phyloP scores from a whole-genome alignment of 2,329 filamentous ascomycete species.

The Acephala macrosclerotiorum region DNA sequence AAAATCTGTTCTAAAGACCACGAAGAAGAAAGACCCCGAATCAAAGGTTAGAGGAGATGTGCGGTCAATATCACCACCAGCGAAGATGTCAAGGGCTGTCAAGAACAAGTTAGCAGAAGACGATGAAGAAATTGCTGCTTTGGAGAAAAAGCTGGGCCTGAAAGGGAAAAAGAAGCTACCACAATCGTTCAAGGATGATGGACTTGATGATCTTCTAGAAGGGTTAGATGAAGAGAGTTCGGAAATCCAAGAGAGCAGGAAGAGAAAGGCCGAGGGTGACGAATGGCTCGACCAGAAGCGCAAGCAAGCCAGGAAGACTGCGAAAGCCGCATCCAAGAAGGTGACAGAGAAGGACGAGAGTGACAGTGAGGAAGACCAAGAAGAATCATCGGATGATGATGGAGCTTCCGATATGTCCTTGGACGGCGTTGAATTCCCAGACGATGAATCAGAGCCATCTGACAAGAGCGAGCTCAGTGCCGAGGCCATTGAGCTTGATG shows the following conservation, averaged over 20 bases:
- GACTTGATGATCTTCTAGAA: constrained; percentile 79
- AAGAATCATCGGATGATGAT: constrained; percentile 38
- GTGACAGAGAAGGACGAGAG: constrained; percentile 25
- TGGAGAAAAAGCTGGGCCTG: constrained; percentile 89
- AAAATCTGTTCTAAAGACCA: constrained; percentile 42
- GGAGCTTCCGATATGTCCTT: constrained; percentile 41
- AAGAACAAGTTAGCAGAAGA: constrained; percentile 76
- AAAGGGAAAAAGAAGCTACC: constrained; percentile 76
- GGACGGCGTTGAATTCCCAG: constrained; percentile 42
- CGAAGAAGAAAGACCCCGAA: constrained; percentile 34
- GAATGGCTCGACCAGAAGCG: constrained; percentile 68
- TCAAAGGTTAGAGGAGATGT: constrained; percentile 6
- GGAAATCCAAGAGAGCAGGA: constrained; percentile 55
- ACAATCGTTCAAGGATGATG: constrained; percentile 81
- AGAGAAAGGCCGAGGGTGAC: constrained; percentile 63
- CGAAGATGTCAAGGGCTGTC: constrained; percentile 46
- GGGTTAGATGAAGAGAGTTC: constrained; percentile 63
- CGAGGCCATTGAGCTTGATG: constrained; percentile 47
- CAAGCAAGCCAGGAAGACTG: constrained; percentile 49
- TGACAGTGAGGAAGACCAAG: constrained; percentile 33
- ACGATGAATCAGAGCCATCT: constrained; percentile 35
- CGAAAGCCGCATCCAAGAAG: constrained; percentile 10
- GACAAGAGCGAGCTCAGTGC: constrained; percentile 41
- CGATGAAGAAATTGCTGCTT: constrained; percentile 84
- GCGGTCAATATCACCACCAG: constrained; percentile 30